Base-by-base conservation (phyloP, 2,329 filamentous ascomycete species). In the Proliferodiscus dingleyae region DNA sequence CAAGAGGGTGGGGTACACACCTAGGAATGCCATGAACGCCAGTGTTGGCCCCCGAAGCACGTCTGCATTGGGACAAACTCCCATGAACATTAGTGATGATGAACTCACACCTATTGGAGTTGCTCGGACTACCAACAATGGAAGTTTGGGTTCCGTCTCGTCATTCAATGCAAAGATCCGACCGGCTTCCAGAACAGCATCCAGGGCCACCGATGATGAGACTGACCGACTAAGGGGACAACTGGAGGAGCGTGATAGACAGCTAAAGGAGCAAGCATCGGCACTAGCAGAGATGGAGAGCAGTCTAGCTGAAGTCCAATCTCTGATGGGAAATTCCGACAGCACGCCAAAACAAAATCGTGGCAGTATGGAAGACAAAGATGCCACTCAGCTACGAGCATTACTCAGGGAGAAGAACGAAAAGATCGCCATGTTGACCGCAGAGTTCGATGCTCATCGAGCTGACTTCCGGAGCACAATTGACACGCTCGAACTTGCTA, bases 401-500 rank as follows among this genome's bases (percentile, higher is more conserved):
- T 69, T 95, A 57, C 69, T 98, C 43, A 79, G 88, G 19, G 93
- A 98, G 68, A 96, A 95, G 75, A 96, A 96, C 60, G 93, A 98
- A 47, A 95, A 90, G 71, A 96, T 98, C 55, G 83, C 85, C 21
- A 83, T 91, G 73, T 77, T 98, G 56, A 97, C 90, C 1, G 81
- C 87, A 7, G 93, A 98, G 63, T 98, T 98, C 59, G 93, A 98
- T 62, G 81, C 85, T 8, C 91, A 98, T 64, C 80, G 93, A 47
- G 91, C 93, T 15, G 93, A 98, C 66, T 98, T 98, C 68, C 77
- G 93, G 55, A 95, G 88, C 65, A 98, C 93, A 15, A 93, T 98
- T 51, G 93, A 98, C 68, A 95, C 91, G 0, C 74, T 98, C 41
- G 93, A 98, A 66, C 80, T 97, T 71, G 94, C 93, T 2, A 95